A percentile compares a stretch with the other conserved stretches of the same genome.
phyloP scores from a whole-genome alignment of 2,329 filamentous ascomycete genomes.

The Hymenoscyphus occultus region DNA sequence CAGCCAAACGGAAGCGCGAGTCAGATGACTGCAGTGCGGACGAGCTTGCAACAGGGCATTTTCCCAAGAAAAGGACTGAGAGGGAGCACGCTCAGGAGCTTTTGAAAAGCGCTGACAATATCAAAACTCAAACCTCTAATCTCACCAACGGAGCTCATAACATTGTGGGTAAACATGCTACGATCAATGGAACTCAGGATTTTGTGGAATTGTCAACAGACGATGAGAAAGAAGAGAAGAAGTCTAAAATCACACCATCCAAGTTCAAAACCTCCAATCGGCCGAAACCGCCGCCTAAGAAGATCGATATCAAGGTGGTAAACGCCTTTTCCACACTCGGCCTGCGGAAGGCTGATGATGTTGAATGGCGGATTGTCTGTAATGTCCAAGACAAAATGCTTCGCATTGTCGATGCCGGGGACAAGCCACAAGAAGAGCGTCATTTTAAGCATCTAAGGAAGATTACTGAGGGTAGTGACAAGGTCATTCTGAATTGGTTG shows the following conservation, averaged over 20 bases:
- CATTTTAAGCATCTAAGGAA: background rate
- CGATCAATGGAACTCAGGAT: background rate
- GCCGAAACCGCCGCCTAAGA: background rate
- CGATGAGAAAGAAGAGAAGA: background rate
- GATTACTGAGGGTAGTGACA: background rate
- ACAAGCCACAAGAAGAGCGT: background rate
- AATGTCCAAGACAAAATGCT: background rate
- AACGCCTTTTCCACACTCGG: background rate
- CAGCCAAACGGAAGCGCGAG: background rate
- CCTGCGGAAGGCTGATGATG: background rate
- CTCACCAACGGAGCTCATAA: no score
- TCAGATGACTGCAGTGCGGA: background rate
- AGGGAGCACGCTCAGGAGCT: background rate
- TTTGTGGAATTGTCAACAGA: background rate
- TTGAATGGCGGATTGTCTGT: background rate
- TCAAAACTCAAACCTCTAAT: no score
- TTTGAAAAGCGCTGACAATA: background rate
- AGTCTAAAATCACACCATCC: background rate
- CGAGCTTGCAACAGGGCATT: background rate
- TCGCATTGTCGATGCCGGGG: constrained; percentile 3
- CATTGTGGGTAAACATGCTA: no score
- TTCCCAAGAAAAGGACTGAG: background rate
- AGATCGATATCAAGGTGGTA: background rate
- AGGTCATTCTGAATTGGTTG: background rate
- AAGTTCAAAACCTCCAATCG: background rate